phyloP scores from a whole-genome alignment of 139 green algal species.

The Parachlorella kessleri region DNA sequence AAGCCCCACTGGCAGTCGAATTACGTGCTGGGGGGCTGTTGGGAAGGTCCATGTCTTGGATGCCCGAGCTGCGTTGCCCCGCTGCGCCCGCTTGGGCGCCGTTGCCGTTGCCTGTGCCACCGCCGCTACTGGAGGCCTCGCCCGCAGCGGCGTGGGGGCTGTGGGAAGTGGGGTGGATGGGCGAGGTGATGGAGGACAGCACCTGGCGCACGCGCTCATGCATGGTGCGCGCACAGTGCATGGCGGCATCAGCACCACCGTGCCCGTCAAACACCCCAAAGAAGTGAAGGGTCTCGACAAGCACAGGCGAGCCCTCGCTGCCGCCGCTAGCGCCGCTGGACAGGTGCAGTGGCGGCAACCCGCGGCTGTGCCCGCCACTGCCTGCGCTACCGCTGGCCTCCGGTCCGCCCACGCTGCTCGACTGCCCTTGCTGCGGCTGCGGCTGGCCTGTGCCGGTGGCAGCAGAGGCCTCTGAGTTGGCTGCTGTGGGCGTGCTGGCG shows the following conservation, averaged over 20 bases:
- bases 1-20: too few species aligned
- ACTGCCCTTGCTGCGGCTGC: background rate
- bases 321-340: background rate
- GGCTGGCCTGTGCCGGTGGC: background rate
- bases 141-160: too few species aligned
- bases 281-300: conserved; percentile 68
- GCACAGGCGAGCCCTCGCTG: background rate
- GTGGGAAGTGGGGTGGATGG: too few species aligned
- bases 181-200: conserved; percentile 32
- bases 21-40: too few species aligned
- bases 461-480: background rate
- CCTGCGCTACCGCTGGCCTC: background rate
- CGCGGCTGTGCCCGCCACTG: background rate
- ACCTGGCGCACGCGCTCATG: conserved; percentile 61
- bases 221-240: conserved; percentile 68
- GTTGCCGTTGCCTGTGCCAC: too few species aligned
- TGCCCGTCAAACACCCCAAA: conserved; percentile 89
- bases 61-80: too few species aligned
- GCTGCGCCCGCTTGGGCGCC: too few species aligned
- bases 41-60: too few species aligned
- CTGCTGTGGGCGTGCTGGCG: background rate
- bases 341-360: too few species aligned
- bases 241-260: conserved; percentile 68
- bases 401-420: background rate
- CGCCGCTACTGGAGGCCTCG: too few species aligned